These are phyloP conservation scores for Haplosporangium sp. DNA, from an alignment of 371 early-diverging fungal genomes.

Conservation along the genomic window DNA sequence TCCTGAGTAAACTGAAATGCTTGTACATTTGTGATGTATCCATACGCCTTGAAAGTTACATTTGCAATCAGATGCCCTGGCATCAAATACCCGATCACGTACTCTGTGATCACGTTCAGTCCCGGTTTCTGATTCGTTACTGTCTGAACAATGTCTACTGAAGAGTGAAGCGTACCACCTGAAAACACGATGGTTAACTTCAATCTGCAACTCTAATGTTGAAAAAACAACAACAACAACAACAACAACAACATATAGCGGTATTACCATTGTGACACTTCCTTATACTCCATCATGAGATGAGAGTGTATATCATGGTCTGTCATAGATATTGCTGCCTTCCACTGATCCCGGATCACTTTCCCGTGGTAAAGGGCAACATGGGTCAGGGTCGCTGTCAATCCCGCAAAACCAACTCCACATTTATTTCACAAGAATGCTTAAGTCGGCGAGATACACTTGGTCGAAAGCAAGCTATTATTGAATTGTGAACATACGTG, in stretches of 20 bases:
- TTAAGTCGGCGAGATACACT: constrained; percentile 3
- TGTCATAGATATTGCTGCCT: constrained; percentile 24
- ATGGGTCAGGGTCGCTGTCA: constrained; percentile 62
- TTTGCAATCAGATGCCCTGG: constrained; percentile 76
- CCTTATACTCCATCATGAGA: constrained; percentile 74
- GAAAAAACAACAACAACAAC: constrained; percentile 38
- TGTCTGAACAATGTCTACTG: constrained; percentile 74
- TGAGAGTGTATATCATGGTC: constrained; percentile 75
- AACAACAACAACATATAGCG: constrained; percentile 33
- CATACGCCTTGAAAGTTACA: constrained; percentile 78
- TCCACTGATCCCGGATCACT: constrained; percentile 53
- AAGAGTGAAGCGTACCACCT: constrained; percentile 56
- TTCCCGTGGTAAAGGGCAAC: constrained; percentile 62
- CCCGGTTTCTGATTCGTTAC: constrained; percentile 52
- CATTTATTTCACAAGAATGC: constrained; percentile 58
- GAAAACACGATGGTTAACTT: too few relatives aligned
- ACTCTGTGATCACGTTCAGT: constrained; percentile 64
- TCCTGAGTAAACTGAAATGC: constrained; percentile 65
- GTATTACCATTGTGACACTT: constrained; percentile 79
- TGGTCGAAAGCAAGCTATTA: too few relatives aligned
- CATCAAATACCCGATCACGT: constrained; percentile 71
- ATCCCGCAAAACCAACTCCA: constrained; percentile 61
- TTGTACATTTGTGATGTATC: constrained; percentile 69
- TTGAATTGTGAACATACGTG: too few relatives aligned
- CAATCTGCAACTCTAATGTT: too few relatives aligned